Evolutionary conservation across 176 grass and related monocot genomes (phyloP).

Genomic region (Carex parvula): DNA sequence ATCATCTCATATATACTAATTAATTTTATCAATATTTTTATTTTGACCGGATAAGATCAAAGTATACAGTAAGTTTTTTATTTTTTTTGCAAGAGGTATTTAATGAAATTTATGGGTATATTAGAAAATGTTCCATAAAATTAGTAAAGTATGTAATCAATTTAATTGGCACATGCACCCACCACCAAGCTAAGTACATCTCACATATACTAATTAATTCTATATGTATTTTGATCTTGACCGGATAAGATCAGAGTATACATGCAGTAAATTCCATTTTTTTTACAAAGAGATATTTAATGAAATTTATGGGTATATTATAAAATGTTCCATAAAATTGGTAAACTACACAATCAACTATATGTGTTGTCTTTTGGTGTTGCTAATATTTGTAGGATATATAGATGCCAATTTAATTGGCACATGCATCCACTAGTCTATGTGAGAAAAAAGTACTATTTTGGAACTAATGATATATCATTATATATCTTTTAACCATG

Average conservation of each 20-base stretch:
- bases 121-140: neutral
- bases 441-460: constrained; percentile 11
- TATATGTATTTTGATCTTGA: neutral
- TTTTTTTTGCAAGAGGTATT: neutral
- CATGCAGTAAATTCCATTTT: neutral
- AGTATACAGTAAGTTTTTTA: neutral
- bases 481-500: neutral
- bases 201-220: neutral
- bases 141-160: neutral
- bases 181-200: neutral
- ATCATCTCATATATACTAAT: neutral
- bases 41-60: neutral
- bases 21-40: neutral
- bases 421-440: constrained; percentile 14
- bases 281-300: neutral
- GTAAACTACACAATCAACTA: neutral
- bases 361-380: neutral
- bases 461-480: constrained; percentile 15
- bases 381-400: neutral
- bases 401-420: neutral
- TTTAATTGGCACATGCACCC: constrained; percentile 9
- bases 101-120: neutral
- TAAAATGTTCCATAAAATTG: neutral
- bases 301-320: neutral
- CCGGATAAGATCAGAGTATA: neutral